Evolutionary conservation across 139 green algal genomes (phyloP), one percentile per base, ranked within the genome.

Genomic region (Bryopsis sp.): DNA sequence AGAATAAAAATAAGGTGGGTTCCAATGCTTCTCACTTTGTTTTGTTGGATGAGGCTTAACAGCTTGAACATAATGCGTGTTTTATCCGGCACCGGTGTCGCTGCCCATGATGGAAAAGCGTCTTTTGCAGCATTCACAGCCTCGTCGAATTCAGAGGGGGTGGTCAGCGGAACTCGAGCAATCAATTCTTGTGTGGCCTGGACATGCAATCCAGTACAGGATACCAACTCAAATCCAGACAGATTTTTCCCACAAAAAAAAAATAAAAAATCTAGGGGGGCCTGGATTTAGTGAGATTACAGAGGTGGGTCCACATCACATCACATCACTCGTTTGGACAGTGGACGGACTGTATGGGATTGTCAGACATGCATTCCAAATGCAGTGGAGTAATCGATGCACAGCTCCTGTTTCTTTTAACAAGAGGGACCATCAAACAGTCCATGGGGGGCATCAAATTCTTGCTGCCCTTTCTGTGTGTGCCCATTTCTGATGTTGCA

Each of bases 31-130:
- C n/a, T n/a, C 46, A 71, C 34, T 78, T 67, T 59, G 50, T 62
- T 58, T 19, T 85, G 63, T 3, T 84, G 77, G 67, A 98, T 97
- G 31, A 96, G 79, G 46, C 94, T 76, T 67, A 92, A 83, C 29
- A 96, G 77, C 71, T 91, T 91, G 60, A 97, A 80, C 90, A 99
- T 97, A 26, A 97, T 84, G 0, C 92, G 84, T 28, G 75, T 61
- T 2, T 94, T 79, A 2, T 73, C 78, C 2, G 86, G 71, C 38
- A 98, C 71, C 0, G 94, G 84, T 1, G 86, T 95, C 37, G 68
- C 69, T 31, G 78, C 65, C 93, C 93, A 98, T 1, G 63, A 74
- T 0, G 81, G 80, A 67, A 95, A 97, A 0, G 93, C 94, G 2
- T 74, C 78, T 58, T 88, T 86, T 28, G 85, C 86, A 24, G 85